Conservation (phyloP, 177 flowering plant genomes). For the Vitis hybrid region DNA sequence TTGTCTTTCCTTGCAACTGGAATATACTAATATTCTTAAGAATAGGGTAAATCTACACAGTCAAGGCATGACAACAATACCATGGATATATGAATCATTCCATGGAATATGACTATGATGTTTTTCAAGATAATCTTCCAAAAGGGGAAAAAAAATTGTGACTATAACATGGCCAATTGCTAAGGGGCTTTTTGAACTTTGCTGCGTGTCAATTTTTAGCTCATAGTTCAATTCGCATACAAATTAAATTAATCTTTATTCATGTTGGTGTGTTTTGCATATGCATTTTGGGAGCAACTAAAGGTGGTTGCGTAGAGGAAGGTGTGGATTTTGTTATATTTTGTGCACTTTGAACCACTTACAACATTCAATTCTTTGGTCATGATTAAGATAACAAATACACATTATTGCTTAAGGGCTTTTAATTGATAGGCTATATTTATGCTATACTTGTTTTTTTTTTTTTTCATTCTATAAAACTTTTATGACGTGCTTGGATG, state of each 20-base stretch:
- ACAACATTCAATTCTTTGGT: background rate
- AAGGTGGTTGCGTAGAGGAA: slow-evolving; percentile 53
- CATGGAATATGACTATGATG: too few relatives aligned
- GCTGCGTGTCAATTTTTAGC: too few relatives aligned
- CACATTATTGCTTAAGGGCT: background rate
- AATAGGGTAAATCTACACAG: too few relatives aligned
- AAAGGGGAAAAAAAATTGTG: background rate
- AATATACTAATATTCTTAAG: too few relatives aligned
- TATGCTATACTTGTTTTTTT: background rate
- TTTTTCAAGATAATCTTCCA: too few relatives aligned
- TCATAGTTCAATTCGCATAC: too few relatives aligned
- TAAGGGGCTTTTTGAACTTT: too few relatives aligned
- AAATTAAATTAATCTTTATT: background rate
- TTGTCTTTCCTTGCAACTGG: too few relatives aligned
- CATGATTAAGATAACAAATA: too few relatives aligned
- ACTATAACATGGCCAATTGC: background rate
- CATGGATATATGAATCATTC: too few relatives aligned
- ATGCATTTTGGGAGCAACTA: slow-evolving; percentile 64
- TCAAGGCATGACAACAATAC: too few relatives aligned
- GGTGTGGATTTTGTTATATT: slow-evolving; percentile 30
- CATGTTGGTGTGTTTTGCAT: slow-evolving; percentile 24
- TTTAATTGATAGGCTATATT: background rate
- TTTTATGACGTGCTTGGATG: background rate
- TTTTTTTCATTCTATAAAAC: too few relatives aligned
- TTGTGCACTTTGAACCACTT: slow-evolving; percentile 1